phyloP scores from a whole-genome alignment of 208 protist species.

The Leishmania arabica region DNA sequence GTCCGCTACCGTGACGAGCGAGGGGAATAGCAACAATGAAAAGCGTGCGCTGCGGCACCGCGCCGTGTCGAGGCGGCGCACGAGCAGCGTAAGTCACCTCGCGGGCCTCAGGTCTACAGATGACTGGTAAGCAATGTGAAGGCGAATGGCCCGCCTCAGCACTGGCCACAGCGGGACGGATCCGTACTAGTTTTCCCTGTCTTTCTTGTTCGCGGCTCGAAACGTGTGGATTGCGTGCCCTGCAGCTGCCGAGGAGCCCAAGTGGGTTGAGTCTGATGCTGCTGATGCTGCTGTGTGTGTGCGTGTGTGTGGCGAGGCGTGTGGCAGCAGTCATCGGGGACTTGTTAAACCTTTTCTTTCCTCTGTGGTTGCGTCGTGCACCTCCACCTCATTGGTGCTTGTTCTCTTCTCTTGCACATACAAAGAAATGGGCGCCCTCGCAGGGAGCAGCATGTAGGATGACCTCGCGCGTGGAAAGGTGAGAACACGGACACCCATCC shows the following conservation, averaged over 20 bases:
- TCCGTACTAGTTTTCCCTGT: neutral
- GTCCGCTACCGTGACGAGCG: conserved; percentile 16
- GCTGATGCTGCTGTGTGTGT: neutral
- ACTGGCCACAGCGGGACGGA: neutral
- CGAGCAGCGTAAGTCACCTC: conserved; percentile 39
- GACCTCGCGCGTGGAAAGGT: neutral
- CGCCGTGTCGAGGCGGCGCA: conserved; percentile 22
- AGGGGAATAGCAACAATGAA: conserved; percentile 30
- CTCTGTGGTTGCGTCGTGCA: neutral
- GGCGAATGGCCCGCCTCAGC: neutral
- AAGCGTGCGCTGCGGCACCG: conserved; percentile 9
- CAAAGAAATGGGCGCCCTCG: neutral
- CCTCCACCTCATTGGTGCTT: neutral
- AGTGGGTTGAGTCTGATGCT: neutral
- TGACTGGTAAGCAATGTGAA: conserved; percentile 38
- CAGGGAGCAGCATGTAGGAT: neutral
- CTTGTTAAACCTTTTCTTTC: neutral
- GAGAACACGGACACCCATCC: neutral
- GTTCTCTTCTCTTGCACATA: too few species aligned
- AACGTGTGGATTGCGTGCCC: neutral
- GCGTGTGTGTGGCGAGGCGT: neutral
- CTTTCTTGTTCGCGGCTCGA: neutral
- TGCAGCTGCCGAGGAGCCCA: neutral
- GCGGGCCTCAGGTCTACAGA: conserved; percentile 34
- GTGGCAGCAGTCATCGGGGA: neutral